phyloP scores from a whole-genome alignment of 257 asterid species.

The Nicotiana noctiflora region DNA sequence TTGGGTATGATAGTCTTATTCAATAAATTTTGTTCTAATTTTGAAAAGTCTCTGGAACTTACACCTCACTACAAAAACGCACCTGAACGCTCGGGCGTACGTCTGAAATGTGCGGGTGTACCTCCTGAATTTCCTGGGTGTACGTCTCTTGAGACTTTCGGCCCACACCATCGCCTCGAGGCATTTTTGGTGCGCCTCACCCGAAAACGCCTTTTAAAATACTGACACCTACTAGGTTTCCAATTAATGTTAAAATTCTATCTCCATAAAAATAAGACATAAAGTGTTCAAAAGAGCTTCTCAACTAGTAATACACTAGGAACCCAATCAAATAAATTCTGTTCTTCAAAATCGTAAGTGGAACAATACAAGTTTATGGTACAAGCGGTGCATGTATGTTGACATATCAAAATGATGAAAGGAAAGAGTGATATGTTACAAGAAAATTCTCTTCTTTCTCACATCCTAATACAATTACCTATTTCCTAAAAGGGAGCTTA shows the following conservation, averaged over 20 bases:
- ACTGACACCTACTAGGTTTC: no score
- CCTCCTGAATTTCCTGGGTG: no score
- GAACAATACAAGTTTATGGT: background rate
- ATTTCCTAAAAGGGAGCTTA: slow-evolving; percentile 27
- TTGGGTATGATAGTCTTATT: no score
- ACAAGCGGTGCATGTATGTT: background rate
- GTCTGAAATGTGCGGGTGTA: no score
- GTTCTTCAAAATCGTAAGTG: background rate
- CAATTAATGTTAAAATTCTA: background rate
- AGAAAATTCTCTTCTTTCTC: background rate
- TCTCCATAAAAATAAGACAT: background rate
- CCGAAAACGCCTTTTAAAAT: no score
- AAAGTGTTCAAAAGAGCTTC: background rate
- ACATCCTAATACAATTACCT: background rate
- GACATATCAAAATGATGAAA: background rate
- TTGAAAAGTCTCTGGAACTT: no score
- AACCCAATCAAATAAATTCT: background rate
- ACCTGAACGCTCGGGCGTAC: no score
- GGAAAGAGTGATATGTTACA: background rate
- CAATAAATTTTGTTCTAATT: no score
- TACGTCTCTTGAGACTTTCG: no score
- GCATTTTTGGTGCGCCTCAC: no score
- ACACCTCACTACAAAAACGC: no score
- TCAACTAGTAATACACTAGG: background rate
- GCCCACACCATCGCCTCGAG: no score